Conservation (phyloP, 495 filamentous ascomycete species). For the Cercophora scortea region DNA sequence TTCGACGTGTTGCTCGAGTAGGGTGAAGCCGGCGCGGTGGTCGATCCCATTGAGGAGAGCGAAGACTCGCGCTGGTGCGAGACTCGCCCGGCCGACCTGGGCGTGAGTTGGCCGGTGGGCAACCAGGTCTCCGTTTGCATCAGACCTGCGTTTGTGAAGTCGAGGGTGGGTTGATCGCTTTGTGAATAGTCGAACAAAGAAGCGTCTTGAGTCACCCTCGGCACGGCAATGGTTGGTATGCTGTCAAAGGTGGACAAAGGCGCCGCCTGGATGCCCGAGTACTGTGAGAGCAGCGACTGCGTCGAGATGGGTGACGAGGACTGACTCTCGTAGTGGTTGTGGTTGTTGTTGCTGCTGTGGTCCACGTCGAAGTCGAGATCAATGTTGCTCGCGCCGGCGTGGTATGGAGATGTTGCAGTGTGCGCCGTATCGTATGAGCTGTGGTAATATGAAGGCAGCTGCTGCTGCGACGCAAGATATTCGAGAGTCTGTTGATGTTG, state of each 20-base stretch:
- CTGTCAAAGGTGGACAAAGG: conserved; percentile 36
- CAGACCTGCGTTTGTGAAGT: conserved; percentile 19
- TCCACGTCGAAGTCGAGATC: conserved; percentile 18
- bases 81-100: conserved; percentile 28
- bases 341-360: conserved; percentile 2
- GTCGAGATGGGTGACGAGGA: conserved; percentile 26
- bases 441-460: conserved; percentile 1
- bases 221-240: conserved; percentile 22
- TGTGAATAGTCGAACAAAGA: conserved; percentile 24
- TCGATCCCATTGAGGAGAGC: conserved; percentile 47
- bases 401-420: neutral
- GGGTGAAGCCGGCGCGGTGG: conserved; percentile 45
- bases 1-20: conserved; percentile 43
- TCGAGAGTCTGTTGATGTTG: conserved; percentile 3
- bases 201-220: conserved; percentile 18
- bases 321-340: conserved; percentile 7
- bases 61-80: conserved; percentile 50
- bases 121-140: conserved; percentile 41
- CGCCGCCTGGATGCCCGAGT: conserved; percentile 14
- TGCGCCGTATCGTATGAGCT: neutral
- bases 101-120: conserved; percentile 30
- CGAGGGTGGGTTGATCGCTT: conserved; percentile 16
- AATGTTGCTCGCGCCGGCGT: conserved; percentile 6
- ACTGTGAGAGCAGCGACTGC: conserved; percentile 21
- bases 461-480: neutral